phyloP scores from a whole-genome alignment of 345 rosid species.

The Adansonia digitata region DNA sequence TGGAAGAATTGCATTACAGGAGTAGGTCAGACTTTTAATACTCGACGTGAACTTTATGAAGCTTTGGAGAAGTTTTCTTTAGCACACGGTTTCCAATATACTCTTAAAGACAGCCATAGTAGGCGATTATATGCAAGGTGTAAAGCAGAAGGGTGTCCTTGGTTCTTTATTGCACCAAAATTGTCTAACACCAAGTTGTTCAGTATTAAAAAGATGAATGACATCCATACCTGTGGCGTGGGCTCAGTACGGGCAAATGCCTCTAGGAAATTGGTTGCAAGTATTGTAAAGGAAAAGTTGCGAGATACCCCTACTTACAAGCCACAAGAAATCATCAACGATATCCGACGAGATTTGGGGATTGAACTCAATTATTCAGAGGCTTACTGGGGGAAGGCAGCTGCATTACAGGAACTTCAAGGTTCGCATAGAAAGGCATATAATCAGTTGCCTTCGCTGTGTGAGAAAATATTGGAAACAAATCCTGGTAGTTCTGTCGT shows the following conservation, averaged over 20 bases:
- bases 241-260: constrained; percentile 26
- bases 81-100: constrained; percentile 46
- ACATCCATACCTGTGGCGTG: constrained; percentile 42
- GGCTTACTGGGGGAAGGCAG: constrained; percentile 52
- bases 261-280: constrained; percentile 50
- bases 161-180: constrained; percentile 49
- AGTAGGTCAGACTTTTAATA: constrained; percentile 52
- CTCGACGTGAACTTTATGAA: constrained; percentile 49
- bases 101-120: constrained; percentile 48
- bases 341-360: constrained; percentile 47
- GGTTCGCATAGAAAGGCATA: constrained; percentile 52
- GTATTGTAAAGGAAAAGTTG: constrained; percentile 50
- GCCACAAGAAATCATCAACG: constrained; percentile 48
- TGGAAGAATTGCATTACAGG: constrained; percentile 58
- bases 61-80: constrained; percentile 49
- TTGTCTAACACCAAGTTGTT: constrained; percentile 40
- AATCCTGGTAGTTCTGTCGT: constrained; percentile 54
- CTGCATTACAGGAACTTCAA: constrained; percentile 51
- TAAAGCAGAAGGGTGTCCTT: constrained; percentile 48
- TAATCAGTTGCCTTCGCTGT: constrained; percentile 45
- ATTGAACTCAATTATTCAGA: constrained; percentile 45
- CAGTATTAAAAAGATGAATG: constrained; percentile 45
- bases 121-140: constrained; percentile 47
- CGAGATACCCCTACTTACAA: constrained; percentile 43
- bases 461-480: constrained; percentile 46